Base-by-base conservation (phyloP, 2,329 filamentous ascomycete genomes). In the Aspergillus japonicus region DNA sequence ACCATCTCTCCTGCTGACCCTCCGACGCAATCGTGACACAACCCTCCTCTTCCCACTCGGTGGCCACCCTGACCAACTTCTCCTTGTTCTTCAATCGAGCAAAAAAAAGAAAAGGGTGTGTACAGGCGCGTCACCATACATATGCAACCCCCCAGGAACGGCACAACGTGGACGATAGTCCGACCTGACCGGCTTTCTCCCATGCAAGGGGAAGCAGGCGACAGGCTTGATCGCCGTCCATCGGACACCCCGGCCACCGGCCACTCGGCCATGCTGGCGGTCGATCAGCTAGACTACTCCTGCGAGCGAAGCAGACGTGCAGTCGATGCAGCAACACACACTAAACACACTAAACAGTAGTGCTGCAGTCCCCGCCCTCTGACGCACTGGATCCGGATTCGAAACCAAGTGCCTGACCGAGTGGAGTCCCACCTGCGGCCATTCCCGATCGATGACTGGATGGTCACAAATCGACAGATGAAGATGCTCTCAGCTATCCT, bases 141-240 rank as follows among this genome's bases (percentile, higher is more conserved):
- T 48, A 57, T 56, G 58, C 54, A 50, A 21, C 19, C 44, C 31
- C 50, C 50, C 57, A 54, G 49, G 50, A 50, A 55, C 50, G 47
- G 49, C 47, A 60, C 57, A 62, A 60, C 60, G 60, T 62, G 60
- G 60, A 54, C 21, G 53, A 50, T 50, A 33, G 39, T 50, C 35
- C 23, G 49, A 56, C 35, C 48, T 39, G 48, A 44, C 53, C 33
- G 53, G 47, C 53, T 49, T 50, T 47, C 19, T 24, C 33, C 33
- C 47, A 62, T 52, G 60, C 60, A 60, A 62, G 60, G 60, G 60
- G 35, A 44, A 21, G 26, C 16, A 50, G 21, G 21, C 47, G 49
- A 31, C 49, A 54, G 31, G 50, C 44, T 31, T 19, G 53, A 56
- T 50, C 39, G 42, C 14, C 56, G 39, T 44, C 16, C 48, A 42